These are phyloP conservation scores for Candida schatavii DNA, from an alignment of 805 yeast genomes.

Conservation along the genomic window DNA sequence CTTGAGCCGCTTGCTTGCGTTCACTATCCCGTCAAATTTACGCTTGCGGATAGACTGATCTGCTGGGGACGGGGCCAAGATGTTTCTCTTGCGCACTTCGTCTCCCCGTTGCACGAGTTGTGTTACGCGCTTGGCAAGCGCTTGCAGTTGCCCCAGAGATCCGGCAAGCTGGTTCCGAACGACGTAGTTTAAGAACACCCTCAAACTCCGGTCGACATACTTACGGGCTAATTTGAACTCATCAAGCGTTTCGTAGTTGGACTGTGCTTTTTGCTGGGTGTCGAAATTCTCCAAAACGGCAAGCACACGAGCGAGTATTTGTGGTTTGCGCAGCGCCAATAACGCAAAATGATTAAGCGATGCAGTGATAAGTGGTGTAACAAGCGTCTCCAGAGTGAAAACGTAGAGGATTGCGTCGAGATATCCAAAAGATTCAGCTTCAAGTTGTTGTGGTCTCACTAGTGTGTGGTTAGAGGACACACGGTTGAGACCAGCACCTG, in stretches of 20 bases:
- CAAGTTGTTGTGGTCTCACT: slow-evolving; percentile 51
- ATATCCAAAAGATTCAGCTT: slow-evolving; percentile 64
- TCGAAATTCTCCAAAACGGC: slow-evolving; percentile 60
- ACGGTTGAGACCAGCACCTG: slow-evolving; percentile 47
- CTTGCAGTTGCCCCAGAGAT: slow-evolving; percentile 21
- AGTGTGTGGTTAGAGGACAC: slow-evolving; percentile 64
- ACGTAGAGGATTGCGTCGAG: slow-evolving; percentile 62
- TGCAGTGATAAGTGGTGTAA: slow-evolving; percentile 60
- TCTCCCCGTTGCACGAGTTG: slow-evolving; percentile 35
- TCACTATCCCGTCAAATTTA: slow-evolving; percentile 41
- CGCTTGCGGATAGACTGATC: slow-evolving; percentile 34
- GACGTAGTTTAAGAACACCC: slow-evolving; percentile 39
- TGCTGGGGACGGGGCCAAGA: slow-evolving; percentile 23
- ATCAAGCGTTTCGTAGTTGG: slow-evolving; percentile 42
- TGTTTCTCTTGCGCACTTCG: slow-evolving; percentile 39
- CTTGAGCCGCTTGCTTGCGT: slow-evolving; percentile 27
- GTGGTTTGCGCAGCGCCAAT: slow-evolving; percentile 66
- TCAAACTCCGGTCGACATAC: slow-evolving; percentile 61
- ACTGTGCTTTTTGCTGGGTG: slow-evolving; percentile 52
- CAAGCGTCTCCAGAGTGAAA: slow-evolving; percentile 53
- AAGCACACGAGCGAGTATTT: slow-evolving; percentile 54
- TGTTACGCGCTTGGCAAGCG: slow-evolving; percentile 26
- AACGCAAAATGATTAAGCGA: slow-evolving; percentile 61
- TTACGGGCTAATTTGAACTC: slow-evolving; percentile 55
- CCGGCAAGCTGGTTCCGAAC: slow-evolving; percentile 36